Base-by-base conservation (phyloP, 1,139 yeast genomes). In the Protomyces inundatus region DNA sequence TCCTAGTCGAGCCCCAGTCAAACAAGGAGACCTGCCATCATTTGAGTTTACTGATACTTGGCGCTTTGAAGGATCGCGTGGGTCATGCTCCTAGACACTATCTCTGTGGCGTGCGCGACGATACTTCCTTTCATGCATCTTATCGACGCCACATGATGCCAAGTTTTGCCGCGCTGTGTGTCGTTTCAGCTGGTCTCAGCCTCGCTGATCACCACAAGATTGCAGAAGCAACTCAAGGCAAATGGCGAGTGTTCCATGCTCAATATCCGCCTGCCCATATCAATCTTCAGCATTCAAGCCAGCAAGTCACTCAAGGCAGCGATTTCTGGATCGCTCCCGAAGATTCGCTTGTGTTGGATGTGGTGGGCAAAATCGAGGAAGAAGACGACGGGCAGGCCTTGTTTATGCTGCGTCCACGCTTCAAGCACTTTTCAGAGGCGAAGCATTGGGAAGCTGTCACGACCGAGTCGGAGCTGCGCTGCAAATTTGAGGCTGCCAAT, bases 1-100 rank as follows among this genome's bases (percentile, higher is more conserved):
- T 89, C 35, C 93, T 93, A 71, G 82, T 91, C 1, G 93, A 93
- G 73, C 98, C 98, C 0, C 97, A 91, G 69, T 91, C 90, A 72
- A 77, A 90, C 65, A 87, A 85, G 66, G 90, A 87, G 63, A 88
- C 88, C 74, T 96, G 96, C 7, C 96, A 90, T 68, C 88, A 88
- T 70, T 77, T 91, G 68, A 98, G 93, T 74, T 74, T 90, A 55
- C 79, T 85, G 1, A 82, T 93, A 0, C 84, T 91, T 66, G 98
- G 97, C 0, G 86, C 86, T 62, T 84, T 82, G 62, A 84, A 85
- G 12, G 91, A 89, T 0, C 67, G 67, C 7, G 69, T 77, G 4
- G 73, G 74, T 3, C 69, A 71, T 35, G 66, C 66, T 7, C 65
- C 76, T 9, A 85, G 88, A 54, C 81, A 90, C 4, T 88, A 82